Evolutionary conservation across 2,329 filamentous ascomycete species (phyloP).

Genomic region (Stemphylium vesicarium): DNA sequence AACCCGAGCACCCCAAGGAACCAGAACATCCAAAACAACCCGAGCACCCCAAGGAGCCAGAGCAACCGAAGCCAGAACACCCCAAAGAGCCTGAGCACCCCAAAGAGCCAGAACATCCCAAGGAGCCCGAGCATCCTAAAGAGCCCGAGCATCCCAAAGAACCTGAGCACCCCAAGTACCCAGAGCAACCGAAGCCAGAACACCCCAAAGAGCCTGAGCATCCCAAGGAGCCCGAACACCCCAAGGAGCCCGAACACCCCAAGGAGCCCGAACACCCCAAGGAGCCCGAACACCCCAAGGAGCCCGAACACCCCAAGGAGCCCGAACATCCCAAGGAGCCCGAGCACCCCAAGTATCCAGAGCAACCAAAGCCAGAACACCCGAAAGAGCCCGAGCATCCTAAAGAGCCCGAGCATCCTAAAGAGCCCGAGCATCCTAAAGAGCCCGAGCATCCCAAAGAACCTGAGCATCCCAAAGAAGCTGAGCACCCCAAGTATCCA

Average conservation of each 20-base stretch:
- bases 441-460: not conserved
- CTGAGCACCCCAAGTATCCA: not conserved
- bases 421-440: not conserved
- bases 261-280: too few relatives aligned
- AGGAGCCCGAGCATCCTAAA: not conserved
- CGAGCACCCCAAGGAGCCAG: not conserved
- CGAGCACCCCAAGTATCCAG: not conserved
- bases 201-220: not conserved
- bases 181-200: not conserved
- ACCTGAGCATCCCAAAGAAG: not conserved
- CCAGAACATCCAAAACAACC: not conserved
- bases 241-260: not conserved
- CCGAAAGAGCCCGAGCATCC: not conserved
- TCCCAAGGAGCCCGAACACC: not conserved
- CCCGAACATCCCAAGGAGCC: not conserved
- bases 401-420: not conserved
- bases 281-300: not conserved
- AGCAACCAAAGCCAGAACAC: not conserved
- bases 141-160: not conserved
- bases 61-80: not conserved
- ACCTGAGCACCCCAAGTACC: not conserved
- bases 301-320: not conserved
- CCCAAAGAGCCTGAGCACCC: not conserved
- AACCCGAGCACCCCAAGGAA: not conserved
- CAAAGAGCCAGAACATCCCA: too few relatives aligned